Conservation (phyloP, 1,139 yeast species). For the Magnusiomyces ingens region DNA sequence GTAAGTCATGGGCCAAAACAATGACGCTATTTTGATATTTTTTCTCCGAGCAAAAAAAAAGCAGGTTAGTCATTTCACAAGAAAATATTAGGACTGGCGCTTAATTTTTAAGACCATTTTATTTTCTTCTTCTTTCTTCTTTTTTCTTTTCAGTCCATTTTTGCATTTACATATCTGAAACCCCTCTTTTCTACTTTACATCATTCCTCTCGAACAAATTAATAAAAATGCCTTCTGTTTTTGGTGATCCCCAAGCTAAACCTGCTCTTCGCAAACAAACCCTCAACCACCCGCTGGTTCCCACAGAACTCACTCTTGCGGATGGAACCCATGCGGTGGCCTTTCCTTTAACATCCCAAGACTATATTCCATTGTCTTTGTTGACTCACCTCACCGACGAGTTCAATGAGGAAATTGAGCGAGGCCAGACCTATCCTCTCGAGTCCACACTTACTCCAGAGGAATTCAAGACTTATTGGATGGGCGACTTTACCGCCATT, state of each 20-base stretch:
- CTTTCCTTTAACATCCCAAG: slow-evolving; percentile 12
- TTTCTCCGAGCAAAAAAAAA: no score
- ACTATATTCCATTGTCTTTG: slow-evolving; percentile 56
- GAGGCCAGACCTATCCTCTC: slow-evolving; percentile 77
- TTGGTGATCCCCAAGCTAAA: slow-evolving; percentile 10
- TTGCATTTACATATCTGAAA: background rate
- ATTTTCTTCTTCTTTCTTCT: background rate
- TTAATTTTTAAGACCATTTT: no score
- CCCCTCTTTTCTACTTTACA: background rate
- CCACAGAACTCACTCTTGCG: slow-evolving; percentile 7
- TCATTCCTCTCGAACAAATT: background rate
- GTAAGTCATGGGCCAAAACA: background rate
- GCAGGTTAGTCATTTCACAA: no score
- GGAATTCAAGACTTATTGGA: slow-evolving; percentile 68
- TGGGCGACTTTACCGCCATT: slow-evolving; percentile 58
- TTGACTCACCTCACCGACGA: slow-evolving; percentile 71
- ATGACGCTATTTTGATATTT: no score
- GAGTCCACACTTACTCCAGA: slow-evolving; percentile 59
- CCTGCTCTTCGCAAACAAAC: slow-evolving; percentile 9
- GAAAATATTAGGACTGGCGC: no score
- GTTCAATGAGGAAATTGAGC: slow-evolving; percentile 74
- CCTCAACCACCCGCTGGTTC: slow-evolving; percentile 10
- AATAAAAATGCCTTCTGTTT: slow-evolving; percentile 8
- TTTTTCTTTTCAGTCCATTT: background rate
- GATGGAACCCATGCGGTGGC: slow-evolving; percentile 12